Base-by-base conservation (phyloP, 305 asterid genomes). In the Rubia peregrina region DNA sequence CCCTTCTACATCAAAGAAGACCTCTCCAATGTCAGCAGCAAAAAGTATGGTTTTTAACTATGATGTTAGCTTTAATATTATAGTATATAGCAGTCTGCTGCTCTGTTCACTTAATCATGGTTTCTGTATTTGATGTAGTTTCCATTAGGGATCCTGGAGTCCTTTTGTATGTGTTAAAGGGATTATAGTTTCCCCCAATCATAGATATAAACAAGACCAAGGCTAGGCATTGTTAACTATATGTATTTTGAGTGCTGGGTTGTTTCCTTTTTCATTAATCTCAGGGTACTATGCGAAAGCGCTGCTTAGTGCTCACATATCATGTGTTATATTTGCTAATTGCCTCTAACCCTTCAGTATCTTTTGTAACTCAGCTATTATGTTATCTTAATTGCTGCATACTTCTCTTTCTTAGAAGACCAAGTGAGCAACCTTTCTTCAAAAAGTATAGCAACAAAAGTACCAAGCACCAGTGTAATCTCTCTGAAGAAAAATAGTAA, bases 1-100 rank as follows among this genome's bases (percentile, higher is more conserved):
- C 66, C 83, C 87, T 73, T 80, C 95, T 73, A 84, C 89, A 67
- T 79, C 84, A 48, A 88, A 88, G 87, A 87, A 79, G 83, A 80
- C 81, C 80, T 86, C 84, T 73, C 87, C 80, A 74, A 86, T 78
- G 74, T 63, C 85, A 5, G 95, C 71, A 65, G 33, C 79, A 73
- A 75, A 66, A 76, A 80, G 95, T 91, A 91, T 69, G 95, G 19
- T 55, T 41, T 12, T 24, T 24, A 24, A 38, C 22, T 60, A 48
- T 3, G 16, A 1, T 43, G 14, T 61, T 33, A 10, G 43, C 5
- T 72, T 48, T 60, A 22, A 30, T 44, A 69, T 48, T 4, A 16
- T 14, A 6, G 12, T 21, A 36, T 7, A 12, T 61, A 56, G 53
- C 59, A 0, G 11, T 48, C n/a, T 46, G 33, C 53, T 67, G 2